These are phyloP conservation scores for Globisporangium solare DNA, from an alignment of 352 stramenopile genomes.

Conservation along the genomic window DNA sequence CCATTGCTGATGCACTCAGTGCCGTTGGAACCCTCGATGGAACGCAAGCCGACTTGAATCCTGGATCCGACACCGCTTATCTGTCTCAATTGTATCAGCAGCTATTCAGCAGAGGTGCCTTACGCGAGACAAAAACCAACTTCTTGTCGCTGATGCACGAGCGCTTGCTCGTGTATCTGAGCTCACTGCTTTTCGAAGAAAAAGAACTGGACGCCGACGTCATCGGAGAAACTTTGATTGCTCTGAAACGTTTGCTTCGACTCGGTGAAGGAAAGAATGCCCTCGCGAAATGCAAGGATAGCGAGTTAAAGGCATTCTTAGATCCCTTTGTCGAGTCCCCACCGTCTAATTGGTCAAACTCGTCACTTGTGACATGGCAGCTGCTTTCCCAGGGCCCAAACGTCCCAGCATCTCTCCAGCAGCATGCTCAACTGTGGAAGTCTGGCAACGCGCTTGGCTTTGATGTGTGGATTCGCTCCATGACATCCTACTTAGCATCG, in stretches of 20 bases:
- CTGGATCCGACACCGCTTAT: slow-evolving; percentile 35
- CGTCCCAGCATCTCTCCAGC: slow-evolving; percentile 10
- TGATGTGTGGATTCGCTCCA: slow-evolving; percentile 48
- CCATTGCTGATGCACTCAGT: slow-evolving; percentile 58
- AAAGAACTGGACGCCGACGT: slow-evolving; percentile 23
- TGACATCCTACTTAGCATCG: slow-evolving; percentile 39
- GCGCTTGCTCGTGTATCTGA: slow-evolving; percentile 47
- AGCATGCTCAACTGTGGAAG: slow-evolving; percentile 37
- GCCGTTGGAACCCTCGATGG: slow-evolving; percentile 59
- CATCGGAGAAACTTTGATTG: slow-evolving; percentile 36
- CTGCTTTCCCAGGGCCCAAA: background rate
- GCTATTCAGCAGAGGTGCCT: slow-evolving; percentile 51
- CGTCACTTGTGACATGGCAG: slow-evolving; percentile 4
- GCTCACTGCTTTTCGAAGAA: slow-evolving; percentile 64
- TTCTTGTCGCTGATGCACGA: slow-evolving; percentile 60
- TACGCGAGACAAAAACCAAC: slow-evolving; percentile 43
- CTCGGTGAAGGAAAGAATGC: slow-evolving; percentile 30
- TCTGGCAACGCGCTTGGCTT: slow-evolving; percentile 34
- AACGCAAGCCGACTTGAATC: slow-evolving; percentile 58
- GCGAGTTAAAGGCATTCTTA: slow-evolving; percentile 64
- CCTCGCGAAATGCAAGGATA: slow-evolving; percentile 45
- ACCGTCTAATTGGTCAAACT: slow-evolving; percentile 54
- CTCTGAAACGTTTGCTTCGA: slow-evolving; percentile 46
- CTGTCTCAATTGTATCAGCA: slow-evolving; percentile 49
- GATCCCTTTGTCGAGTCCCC: slow-evolving; percentile 38